A percentile compares a stretch with the other conserved stretches of the same genome.
Conservation (phyloP, 805 yeast species). For the Cyberlindnera euphorbiae region DNA sequence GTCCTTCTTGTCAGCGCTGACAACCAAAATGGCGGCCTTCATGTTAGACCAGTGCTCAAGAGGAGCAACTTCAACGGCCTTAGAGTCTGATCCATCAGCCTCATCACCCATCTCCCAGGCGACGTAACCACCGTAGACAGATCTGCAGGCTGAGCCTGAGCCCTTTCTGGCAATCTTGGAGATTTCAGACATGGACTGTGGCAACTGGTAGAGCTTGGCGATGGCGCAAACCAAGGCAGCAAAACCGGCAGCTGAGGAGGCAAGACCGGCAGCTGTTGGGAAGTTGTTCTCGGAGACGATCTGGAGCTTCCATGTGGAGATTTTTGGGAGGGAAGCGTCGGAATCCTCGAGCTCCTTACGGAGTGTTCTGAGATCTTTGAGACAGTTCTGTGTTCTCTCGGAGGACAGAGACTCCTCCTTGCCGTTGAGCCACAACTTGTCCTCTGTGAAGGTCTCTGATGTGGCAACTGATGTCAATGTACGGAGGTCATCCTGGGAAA, state of each 20-base stretch:
- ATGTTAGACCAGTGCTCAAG: constrained; percentile 84
- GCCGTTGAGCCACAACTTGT: constrained; percentile 86
- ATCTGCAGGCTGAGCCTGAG: constrained; percentile 97
- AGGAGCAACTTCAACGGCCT: constrained; percentile 90
- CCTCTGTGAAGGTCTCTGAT: constrained; percentile 48
- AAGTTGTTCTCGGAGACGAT: constrained; percentile 93
- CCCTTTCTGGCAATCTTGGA: constrained; percentile 96
- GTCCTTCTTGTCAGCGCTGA: constrained; percentile 89
- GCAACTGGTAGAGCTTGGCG: constrained; percentile 77
- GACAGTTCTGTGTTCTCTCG: constrained; percentile 64
- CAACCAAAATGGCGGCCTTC: constrained; percentile 90
- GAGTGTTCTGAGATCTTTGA: constrained; percentile 65
- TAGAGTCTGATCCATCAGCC: constrained; percentile 83
- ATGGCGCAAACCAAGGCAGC: constrained; percentile 93
- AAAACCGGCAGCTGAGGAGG: constrained; percentile 97
- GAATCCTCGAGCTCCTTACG: constrained; percentile 56
- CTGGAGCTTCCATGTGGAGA: constrained; percentile 62
- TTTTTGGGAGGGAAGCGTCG: constrained; percentile 50
- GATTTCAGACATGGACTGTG: constrained; percentile 79
- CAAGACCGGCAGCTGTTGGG: constrained; percentile 99
- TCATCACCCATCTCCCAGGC: constrained; percentile 96
- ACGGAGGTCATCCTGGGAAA: constrained; percentile 84
- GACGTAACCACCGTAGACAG: constrained; percentile 94
- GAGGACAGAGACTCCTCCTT: constrained; percentile 63
- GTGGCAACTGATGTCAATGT: constrained; percentile 89